Conservation (phyloP, 2,329 filamentous ascomycete species). For the Alternaria alternata region DNA sequence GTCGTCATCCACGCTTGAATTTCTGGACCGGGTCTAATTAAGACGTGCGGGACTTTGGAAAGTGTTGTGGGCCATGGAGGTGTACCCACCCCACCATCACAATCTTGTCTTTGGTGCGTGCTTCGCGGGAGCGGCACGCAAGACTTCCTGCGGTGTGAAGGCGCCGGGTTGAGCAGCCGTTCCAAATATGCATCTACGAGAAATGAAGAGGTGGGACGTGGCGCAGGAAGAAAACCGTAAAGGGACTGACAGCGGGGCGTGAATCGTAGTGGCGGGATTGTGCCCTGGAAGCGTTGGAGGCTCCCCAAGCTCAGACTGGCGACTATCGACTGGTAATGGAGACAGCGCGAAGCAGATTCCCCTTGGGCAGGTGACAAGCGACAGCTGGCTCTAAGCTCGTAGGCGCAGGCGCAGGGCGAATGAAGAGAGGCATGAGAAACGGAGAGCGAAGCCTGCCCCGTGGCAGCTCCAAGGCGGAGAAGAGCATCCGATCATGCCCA, state of each 20-base stretch:
- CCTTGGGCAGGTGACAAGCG: background rate
- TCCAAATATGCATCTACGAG: background rate
- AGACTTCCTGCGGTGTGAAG: conserved; percentile 1
- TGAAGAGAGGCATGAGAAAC: background rate
- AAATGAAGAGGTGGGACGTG: background rate
- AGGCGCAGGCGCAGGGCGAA: background rate
- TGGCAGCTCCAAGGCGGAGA: background rate
- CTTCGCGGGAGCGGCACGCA: background rate
- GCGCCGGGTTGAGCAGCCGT: background rate
- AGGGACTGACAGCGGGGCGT: background rate
- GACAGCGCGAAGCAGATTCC: background rate
- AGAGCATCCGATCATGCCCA: background rate
- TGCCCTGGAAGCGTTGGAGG: background rate
- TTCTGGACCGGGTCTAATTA: background rate
- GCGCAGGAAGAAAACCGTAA: background rate
- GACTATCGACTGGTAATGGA: background rate
- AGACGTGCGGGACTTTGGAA: background rate
- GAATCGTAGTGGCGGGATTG: background rate
- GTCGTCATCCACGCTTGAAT: background rate
- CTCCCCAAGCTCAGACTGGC: background rate
- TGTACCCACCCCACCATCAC: background rate
- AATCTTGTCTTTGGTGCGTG: background rate
- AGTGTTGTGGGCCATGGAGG: background rate
- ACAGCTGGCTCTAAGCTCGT: background rate
- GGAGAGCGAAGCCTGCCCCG: background rate